Conservation (phyloP, 2,329 filamentous ascomycete species). For the Cordyceps fumosorosea region DNA sequence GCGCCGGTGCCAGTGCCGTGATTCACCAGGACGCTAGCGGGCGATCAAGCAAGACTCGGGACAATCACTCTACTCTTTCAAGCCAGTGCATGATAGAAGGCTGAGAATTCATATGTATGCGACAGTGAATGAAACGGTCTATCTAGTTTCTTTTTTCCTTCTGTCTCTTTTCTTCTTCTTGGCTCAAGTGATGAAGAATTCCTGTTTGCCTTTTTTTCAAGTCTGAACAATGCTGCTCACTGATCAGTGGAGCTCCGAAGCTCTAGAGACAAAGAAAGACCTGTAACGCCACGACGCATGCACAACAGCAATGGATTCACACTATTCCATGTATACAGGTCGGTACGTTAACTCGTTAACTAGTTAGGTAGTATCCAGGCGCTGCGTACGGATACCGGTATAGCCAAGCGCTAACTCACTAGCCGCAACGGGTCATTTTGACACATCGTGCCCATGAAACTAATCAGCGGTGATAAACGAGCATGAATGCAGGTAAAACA, state of each 20-base stretch:
- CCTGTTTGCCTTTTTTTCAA: no score
- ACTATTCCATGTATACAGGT: no score
- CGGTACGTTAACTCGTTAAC: no score
- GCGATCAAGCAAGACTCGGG: background rate
- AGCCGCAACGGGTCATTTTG: background rate
- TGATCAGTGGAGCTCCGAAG: background rate
- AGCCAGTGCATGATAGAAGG: no score
- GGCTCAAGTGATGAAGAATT: background rate
- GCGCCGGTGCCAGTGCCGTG: background rate
- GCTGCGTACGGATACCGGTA: background rate
- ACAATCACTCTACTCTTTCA: background rate
- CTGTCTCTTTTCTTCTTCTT: no score
- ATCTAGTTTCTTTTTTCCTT: background rate
- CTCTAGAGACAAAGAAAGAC: background rate
- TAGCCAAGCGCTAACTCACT: background rate
- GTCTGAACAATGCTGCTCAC: no score
- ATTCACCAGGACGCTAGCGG: background rate
- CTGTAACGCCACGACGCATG: background rate
- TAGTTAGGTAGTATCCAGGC: no score
- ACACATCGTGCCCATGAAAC: background rate
- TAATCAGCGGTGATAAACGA: background rate
- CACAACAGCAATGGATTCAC: background rate
- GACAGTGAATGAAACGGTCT: background rate
- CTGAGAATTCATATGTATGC: background rate
- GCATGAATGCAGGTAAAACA: background rate